These are phyloP conservation scores for Arthrobotrys iridis DNA, from an alignment of 2,329 filamentous ascomycete species.

Conservation along the genomic window DNA sequence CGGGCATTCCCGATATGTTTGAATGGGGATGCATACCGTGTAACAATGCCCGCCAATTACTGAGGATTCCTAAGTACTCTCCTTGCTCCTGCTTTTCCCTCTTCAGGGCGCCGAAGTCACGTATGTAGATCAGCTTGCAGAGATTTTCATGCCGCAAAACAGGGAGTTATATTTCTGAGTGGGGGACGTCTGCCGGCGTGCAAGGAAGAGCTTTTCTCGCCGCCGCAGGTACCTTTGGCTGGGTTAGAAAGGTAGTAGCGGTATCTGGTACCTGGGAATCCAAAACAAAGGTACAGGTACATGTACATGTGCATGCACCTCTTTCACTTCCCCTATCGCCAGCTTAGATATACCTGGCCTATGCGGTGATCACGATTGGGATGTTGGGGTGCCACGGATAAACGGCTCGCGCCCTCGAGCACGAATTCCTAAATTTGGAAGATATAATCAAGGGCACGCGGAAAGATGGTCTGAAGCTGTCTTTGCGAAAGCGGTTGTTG, in stretches of 20 bases:
- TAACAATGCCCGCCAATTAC: neutral
- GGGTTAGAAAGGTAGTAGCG: neutral
- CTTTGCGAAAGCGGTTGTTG: neutral
- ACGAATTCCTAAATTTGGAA: neutral
- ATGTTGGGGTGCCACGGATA: neutral
- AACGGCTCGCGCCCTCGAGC: neutral
- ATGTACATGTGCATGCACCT: too few relatives aligned
- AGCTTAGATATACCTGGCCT: neutral
- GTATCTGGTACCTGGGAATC: conserved; percentile 6
- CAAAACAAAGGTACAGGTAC: neutral
- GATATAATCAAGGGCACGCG: neutral
- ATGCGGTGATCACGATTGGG: neutral
- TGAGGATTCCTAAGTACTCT: neutral
- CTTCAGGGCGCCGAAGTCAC: neutral
- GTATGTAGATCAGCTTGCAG: neutral
- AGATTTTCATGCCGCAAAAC: neutral
- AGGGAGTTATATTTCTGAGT: neutral
- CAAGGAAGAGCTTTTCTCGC: conserved; percentile 12
- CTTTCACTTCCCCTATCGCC: conserved; percentile 25
- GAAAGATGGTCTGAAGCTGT: too few relatives aligned
- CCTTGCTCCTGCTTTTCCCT: neutral
- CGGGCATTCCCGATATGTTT: neutral
- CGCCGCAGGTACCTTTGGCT: neutral
- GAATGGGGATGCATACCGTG: neutral
- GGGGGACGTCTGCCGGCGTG: neutral